Base-by-base conservation (phyloP, 208 protist genomes). In the Trypanosoma mega region DNA sequence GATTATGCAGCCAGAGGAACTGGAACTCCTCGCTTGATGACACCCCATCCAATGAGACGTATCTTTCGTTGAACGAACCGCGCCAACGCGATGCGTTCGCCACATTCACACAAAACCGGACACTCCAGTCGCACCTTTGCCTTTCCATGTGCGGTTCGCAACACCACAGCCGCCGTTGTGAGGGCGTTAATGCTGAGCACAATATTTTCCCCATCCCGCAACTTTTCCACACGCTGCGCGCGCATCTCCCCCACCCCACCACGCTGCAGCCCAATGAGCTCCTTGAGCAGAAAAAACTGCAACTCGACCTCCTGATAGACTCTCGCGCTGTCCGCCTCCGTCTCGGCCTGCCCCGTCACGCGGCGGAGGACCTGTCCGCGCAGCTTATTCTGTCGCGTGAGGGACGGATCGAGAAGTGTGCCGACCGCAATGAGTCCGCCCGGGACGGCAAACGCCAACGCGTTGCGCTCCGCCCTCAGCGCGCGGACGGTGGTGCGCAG, bases 371-470 rank as follows among this genome's bases (percentile, higher is more conserved):
- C 91, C 70, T 98, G 84, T 20, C 98, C 98, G 26, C 99, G 96
- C 33, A 99, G 85, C 56, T 98, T 91, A 84, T 99, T 98, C 18
- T 97, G 93, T 29, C 98, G 87, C 29, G 97, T 99, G 5, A 99
- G 87, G 9, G 96, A 98, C 24, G 99, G 99, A 85, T 99, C 99
- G 45, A 99, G 98, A 34, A 95, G 94, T 33, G 99, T 99, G 46
- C 98, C 98, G 18, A 99, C 90, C 76, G 97, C 98, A 77, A 99
- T 99, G 30, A 99, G 80, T 20, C 98, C 98, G 64, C 98, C 98
- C 33, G 98, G 98, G 16, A 99, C 94, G 63, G 99, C 99, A 69
- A 94, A 99, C 82, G 99, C 78, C 6, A 99, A 83, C 23, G 90
- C 74, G 74, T 99, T 99, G 43, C 97, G 75, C 76, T 99, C 98